Evolutionary conservation across 352 stramenopile genomes (phyloP), one percentile per base, ranked within the genome.

Genomic region (Phytopythium delawarense): DNA sequence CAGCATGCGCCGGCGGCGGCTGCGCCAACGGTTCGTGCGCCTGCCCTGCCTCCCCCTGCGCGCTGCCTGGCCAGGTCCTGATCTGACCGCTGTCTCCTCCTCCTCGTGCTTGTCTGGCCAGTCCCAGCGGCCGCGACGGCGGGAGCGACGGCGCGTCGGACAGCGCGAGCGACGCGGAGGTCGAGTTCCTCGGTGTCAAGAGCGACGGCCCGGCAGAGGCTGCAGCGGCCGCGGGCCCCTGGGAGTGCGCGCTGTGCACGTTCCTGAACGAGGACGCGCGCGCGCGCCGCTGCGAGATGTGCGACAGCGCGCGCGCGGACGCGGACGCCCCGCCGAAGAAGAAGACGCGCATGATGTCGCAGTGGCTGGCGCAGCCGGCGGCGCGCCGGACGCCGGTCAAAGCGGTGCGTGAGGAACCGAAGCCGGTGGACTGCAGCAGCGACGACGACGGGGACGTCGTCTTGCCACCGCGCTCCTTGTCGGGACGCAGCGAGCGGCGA

Each of bases 241-340:
- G 79, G 77, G 66, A 68, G 34, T 87, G 77, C 16, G 50, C 51
- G 8, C 70, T 67, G 46, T 89, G 79, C 55, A 89, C 79, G 9
- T 87, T 75, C 25, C 25, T 76, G 8, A 87, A 89, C 50, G 66
- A 67, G 58, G 30, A 68, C n/a, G 7, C 16, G 25, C 21, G 4
- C 50, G 61, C 61, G 4, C 51, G 21, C 2, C 45, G 57, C 39
- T 89, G 79, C 37, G 67, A 84, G 59, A 28, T 89, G 28, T 87
- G 79, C 57, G 64, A 69, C 20, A 78, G 62, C 15, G 50, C 59
- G n/a, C 70, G 71, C 20, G 57, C 62, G 25, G 69, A 48, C 35
- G 57, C 62, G 21, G 66, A 48, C 35, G 53, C 59, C 9, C 50
- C 61, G 12, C 40, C 58, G 21, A 54, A 35, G 44, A 71, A 48